These are phyloP conservation scores for Xerocomellus intermedius DNA, from an alignment of 768 basidiomycete species.

Conservation along the genomic window DNA sequence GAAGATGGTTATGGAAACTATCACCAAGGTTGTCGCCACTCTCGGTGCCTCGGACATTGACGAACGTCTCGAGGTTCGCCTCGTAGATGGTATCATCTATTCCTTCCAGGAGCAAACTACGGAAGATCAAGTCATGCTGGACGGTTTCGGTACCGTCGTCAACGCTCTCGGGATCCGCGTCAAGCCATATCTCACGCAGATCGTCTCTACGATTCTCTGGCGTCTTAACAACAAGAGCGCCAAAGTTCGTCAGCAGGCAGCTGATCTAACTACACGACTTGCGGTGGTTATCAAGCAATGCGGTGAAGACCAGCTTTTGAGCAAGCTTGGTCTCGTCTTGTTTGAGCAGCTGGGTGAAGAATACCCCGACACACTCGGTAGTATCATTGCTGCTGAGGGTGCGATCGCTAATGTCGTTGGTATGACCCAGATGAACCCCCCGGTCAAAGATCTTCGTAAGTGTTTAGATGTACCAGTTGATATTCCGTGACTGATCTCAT, in stretches of 20 bases:
- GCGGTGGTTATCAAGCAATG: slow-evolving; percentile 99
- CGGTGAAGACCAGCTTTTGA: slow-evolving; percentile 92
- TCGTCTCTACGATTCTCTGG: slow-evolving; percentile 98
- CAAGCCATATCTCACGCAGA: slow-evolving; percentile 97
- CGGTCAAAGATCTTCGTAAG: slow-evolving; percentile 97
- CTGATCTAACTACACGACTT: slow-evolving; percentile 94
- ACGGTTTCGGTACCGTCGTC: slow-evolving; percentile 97
- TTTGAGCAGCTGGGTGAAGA: slow-evolving; percentile 99
- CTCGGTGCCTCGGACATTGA: slow-evolving; percentile 98
- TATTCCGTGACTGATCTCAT: background rate
- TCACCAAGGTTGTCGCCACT: slow-evolving; percentile 91
- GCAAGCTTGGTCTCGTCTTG: slow-evolving; percentile 93
- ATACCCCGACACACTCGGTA: slow-evolving; percentile 98
- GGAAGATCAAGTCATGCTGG: slow-evolving; percentile 98
- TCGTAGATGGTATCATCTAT: slow-evolving; percentile 98
- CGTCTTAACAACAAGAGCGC: slow-evolving; percentile 99
- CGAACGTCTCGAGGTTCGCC: slow-evolving; percentile 88
- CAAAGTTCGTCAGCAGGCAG: slow-evolving; percentile 98
- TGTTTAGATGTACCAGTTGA: slow-evolving; percentile 19
- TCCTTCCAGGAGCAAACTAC: slow-evolving; percentile 99
- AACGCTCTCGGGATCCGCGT: slow-evolving; percentile 95
- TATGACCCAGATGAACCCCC: slow-evolving; percentile 99
- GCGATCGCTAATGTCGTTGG: slow-evolving; percentile 99
- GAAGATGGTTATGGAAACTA: slow-evolving; percentile 99
- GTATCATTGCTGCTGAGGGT: slow-evolving; percentile 97